Evolutionary conservation across 164 flowering plant genomes (phyloP).

Genomic region (Berberis thunbergii): DNA sequence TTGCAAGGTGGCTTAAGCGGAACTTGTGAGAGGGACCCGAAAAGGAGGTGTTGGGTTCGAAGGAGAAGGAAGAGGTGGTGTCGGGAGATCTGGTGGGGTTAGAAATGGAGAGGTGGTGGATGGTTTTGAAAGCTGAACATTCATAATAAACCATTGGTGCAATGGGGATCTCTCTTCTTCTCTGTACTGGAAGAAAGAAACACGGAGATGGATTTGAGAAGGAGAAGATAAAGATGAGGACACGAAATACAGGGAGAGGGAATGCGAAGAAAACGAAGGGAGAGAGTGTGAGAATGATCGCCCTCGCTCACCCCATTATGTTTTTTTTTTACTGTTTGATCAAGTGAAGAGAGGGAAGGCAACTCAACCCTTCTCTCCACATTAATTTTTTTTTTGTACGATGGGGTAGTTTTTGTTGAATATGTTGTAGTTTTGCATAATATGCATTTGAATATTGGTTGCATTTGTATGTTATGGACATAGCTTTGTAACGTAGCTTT

Average conservation of each 20-base stretch:
- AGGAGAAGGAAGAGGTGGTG: slow-evolving; percentile 16
- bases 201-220: slow-evolving; percentile 1
- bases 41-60: slow-evolving; percentile 19
- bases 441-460: too few species aligned
- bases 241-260: too few species aligned
- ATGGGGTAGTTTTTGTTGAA: too few species aligned
- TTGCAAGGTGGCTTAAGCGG: too few species aligned
- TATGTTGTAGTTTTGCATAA: too few species aligned
- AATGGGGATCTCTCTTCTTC: background rate
- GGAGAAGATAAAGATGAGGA: slow-evolving; percentile 4
- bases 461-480: too few species aligned
- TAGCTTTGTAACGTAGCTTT: too few species aligned
- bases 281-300: slow-evolving; percentile 19
- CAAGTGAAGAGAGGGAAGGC: background rate
- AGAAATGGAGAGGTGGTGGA: slow-evolving; percentile 15
- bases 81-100: slow-evolving; percentile 30
- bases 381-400: too few species aligned
- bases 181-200: background rate
- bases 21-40: slow-evolving; percentile 26
- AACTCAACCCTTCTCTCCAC: background rate
- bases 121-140: slow-evolving; percentile 24
- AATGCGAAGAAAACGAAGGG: slow-evolving; percentile 27
- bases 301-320: background rate
- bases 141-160: slow-evolving; percentile 19
- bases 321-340: background rate